These are phyloP conservation scores for Paecilomyces niveus DNA, from an alignment of 2,329 filamentous ascomycete genomes.

Conservation along the genomic window DNA sequence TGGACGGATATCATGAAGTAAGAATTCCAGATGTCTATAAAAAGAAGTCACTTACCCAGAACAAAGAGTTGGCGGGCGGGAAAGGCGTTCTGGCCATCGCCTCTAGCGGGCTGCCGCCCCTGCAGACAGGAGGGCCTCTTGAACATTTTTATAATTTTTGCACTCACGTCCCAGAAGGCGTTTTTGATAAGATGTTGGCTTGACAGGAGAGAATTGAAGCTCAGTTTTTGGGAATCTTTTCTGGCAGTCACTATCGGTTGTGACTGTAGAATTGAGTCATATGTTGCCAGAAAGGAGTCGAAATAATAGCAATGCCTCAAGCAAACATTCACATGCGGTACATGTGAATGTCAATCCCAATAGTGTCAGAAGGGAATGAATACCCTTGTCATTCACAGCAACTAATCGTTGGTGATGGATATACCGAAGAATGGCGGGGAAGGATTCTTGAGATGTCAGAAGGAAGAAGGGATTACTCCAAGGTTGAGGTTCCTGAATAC, in stretches of 20 bases:
- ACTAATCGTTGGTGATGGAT: neutral
- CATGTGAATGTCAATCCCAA: neutral
- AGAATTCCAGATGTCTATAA: neutral
- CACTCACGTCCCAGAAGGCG: neutral
- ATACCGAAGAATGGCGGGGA: neutral
- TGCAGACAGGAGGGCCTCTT: constrained; percentile 26
- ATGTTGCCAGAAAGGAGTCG: neutral
- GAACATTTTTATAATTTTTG: constrained; percentile 20
- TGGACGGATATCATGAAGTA: neutral
- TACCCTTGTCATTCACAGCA: neutral
- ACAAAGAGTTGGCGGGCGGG: constrained; percentile 53
- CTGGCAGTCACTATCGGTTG: neutral
- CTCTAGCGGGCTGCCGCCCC: constrained; percentile 19
- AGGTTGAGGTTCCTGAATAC: constrained; percentile 5
- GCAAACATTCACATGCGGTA: neutral
- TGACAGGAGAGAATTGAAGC: neutral
- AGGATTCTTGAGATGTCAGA: constrained; percentile 6
- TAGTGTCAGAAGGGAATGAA: neutral
- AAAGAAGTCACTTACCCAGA: constrained; percentile 37
- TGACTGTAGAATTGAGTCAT: neutral
- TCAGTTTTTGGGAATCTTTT: neutral
- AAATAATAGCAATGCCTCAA: neutral
- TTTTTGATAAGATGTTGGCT: neutral
- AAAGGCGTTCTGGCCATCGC: constrained; percentile 40
- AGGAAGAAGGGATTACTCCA: constrained; percentile 7